Evolutionary conservation across 768 basidiomycete genomes (phyloP), one percentile per base, ranked within the genome.

Genomic region (Hygrophoropsis aurantiaca): DNA sequence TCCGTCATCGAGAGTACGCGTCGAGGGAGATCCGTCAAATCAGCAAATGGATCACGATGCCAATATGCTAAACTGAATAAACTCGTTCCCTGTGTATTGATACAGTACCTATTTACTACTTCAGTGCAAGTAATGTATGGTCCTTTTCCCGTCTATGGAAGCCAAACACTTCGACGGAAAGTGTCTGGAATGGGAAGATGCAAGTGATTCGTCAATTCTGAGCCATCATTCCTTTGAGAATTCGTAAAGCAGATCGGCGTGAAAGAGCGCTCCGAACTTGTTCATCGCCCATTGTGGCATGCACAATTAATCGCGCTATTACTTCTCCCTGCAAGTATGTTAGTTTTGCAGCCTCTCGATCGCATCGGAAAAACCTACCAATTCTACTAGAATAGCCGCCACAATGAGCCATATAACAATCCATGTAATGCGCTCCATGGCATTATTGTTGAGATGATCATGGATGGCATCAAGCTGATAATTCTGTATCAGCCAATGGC

Each of bases 401-500:
- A 92, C 84, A 57, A 97, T 97, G 21, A 97, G 73, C 89, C 81
- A 84, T 56, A 85, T 85, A 38, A 85, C 75, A 51, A 85, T 81
- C 82, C 82, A 82, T 3, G 94, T 97, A 58, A 95, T 93, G 20
- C 91, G 78, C 49, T 89, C 86, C 87, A 94, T 94, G 10, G 89
- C 90, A 40, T 77, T 81, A 52, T 88, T 87, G 58, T 95, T 95
- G 43, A 97, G 67, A 58, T 95, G 92, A 55, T 95, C 91, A 57
- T 97, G 94, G 54, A 97, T 94, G 36, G 88, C 87, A 54, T 91
- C 89, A 51, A 94, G 74, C 90, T 94, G 50, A n/a, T 46, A 21
- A 42, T n/a, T 18, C 8, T 19, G 36, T 11, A 38, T 20, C 8
- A 21, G 26, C 3, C 42, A 15, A 43, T 13, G 10, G 25, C 2